Evolutionary conservation across 1,284 basidiomycete species (phyloP).

Genomic region (Trametes polyzona): DNA sequence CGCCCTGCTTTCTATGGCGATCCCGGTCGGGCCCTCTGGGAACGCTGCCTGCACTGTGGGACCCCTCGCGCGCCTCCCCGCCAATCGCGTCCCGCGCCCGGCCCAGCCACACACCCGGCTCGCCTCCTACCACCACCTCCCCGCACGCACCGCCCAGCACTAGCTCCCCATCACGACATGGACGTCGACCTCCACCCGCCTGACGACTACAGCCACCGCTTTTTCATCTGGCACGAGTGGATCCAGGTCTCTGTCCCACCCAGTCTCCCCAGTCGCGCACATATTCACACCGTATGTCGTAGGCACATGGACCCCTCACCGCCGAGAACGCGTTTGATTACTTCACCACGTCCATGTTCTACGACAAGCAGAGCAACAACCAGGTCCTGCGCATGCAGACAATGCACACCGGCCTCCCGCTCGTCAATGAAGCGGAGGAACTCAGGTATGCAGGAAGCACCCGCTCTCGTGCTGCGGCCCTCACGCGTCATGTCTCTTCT

Average conservation of each 20-base stretch:
- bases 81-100: slow-evolving; percentile 19
- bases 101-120: slow-evolving; percentile 12
- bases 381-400: slow-evolving; percentile 90
- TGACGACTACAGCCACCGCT: slow-evolving; percentile 78
- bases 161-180: slow-evolving; percentile 8
- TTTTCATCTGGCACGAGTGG: slow-evolving; percentile 89
- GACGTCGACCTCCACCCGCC: slow-evolving; percentile 70
- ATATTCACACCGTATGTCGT: slow-evolving; percentile 26
- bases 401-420: slow-evolving; percentile 72
- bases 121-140: slow-evolving; percentile 7
- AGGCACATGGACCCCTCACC: slow-evolving; percentile 78
- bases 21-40: slow-evolving; percentile 22
- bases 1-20: slow-evolving; percentile 28
- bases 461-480: slow-evolving; percentile 9
- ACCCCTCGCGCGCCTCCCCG: slow-evolving; percentile 19
- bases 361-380: slow-evolving; percentile 89
- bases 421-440: slow-evolving; percentile 78
- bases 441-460: slow-evolving; percentile 64
- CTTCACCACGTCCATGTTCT: slow-evolving; percentile 86
- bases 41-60: slow-evolving; percentile 29
- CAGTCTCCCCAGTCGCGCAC: not conserved
- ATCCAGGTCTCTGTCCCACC: slow-evolving; percentile 56
- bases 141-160: too few relatives aligned
- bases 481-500: slow-evolving; percentile 11
- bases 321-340: slow-evolving; percentile 83